These are phyloP conservation scores for Phialophora chinensis DNA, from an alignment of 2,329 filamentous ascomycete genomes.

Conservation along the genomic window DNA sequence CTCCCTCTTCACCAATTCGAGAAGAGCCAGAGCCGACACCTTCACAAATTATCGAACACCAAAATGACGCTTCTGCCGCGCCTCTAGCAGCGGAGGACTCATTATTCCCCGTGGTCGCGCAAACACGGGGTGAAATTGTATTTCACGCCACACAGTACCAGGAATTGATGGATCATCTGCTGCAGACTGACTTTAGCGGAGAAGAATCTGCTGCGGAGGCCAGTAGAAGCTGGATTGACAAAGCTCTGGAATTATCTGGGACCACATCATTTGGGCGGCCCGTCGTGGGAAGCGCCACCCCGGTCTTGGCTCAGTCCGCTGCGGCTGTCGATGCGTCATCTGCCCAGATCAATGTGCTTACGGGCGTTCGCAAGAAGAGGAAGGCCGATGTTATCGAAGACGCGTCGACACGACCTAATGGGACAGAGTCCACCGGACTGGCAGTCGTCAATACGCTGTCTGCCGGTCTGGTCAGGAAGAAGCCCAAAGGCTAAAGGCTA, in stretches of 20 bases:
- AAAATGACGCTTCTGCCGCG: neutral
- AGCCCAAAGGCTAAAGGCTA: constrained; percentile 31
- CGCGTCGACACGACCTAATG: neutral
- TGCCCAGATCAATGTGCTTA: constrained; percentile 34
- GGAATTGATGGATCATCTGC: constrained; percentile 33
- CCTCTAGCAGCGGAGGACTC: neutral
- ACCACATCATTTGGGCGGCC: constrained; percentile 28
- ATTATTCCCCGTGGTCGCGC: neutral
- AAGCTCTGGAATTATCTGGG: constrained; percentile 31
- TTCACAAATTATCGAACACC: neutral
- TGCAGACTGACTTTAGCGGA: constrained; percentile 39
- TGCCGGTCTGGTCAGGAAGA: constrained; percentile 36
- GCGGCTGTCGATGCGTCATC: constrained; percentile 12
- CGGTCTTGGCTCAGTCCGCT: constrained; percentile 10
- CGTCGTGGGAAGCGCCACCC: constrained; percentile 24
- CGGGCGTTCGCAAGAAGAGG: constrained; percentile 37
- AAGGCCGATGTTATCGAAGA: constrained; percentile 30
- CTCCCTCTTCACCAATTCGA: constrained; percentile 23
- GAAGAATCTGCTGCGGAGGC: constrained; percentile 30
- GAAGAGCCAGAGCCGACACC: neutral
- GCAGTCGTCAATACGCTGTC: constrained; percentile 23
- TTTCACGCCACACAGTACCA: constrained; percentile 32
- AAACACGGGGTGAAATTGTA: constrained; percentile 27
- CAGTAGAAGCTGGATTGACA: constrained; percentile 37
- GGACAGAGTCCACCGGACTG: neutral